Conservation (phyloP, 306 rosid species). For the Vicia sativa region DNA sequence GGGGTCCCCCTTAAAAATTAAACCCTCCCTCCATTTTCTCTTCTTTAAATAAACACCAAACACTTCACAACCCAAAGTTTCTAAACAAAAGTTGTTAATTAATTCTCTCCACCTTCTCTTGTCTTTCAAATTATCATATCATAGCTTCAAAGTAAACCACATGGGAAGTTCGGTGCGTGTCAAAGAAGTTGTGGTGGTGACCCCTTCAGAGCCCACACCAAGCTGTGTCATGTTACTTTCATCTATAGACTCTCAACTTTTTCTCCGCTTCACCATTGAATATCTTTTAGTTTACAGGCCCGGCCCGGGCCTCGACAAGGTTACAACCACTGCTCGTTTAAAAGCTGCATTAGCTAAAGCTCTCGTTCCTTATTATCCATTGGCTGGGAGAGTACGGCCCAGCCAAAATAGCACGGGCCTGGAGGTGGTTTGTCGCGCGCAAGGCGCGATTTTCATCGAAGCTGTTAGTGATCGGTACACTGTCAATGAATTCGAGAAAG, state of each 20-base stretch:
- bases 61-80: not conserved
- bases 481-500: conserved; percentile 53
- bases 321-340: conserved; percentile 40
- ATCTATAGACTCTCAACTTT: conserved; percentile 80
- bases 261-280: conserved; percentile 86
- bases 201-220: conserved; percentile 76
- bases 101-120: not conserved
- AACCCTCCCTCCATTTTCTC: conserved; percentile 5
- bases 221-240: conserved; percentile 61
- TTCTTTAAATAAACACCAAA: not conserved
- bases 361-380: conserved; percentile 66
- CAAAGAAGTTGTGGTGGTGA: conserved; percentile 57
- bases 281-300: conserved; percentile 66
- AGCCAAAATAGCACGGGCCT: conserved; percentile 48
- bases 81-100: not conserved
- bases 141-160: not conserved
- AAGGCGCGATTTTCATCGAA: conserved; percentile 76
- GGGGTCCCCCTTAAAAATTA: conserved; percentile 39
- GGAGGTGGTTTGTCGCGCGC: conserved; percentile 68
- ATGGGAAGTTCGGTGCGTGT: conserved; percentile 67
- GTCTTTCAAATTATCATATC: not conserved
- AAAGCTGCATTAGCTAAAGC: conserved; percentile 66
- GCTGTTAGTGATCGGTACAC: conserved; percentile 54
- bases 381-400: conserved; percentile 67
- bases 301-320: conserved; percentile 37